phyloP scores from a whole-genome alignment of 441 rosid species.

The Capsella rubella region DNA sequence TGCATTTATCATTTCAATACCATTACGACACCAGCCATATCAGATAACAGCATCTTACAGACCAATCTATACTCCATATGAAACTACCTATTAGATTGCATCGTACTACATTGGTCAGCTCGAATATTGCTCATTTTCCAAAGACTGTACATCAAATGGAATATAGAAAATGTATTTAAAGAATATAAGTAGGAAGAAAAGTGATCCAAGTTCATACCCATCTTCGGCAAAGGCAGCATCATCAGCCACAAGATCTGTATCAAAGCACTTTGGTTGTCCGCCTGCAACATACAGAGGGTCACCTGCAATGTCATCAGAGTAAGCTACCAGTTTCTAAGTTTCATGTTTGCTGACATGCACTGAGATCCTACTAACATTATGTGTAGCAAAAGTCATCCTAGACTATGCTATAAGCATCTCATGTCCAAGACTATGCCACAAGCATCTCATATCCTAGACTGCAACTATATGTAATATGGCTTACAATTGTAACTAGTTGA shows the following conservation, averaged over 20 bases:
- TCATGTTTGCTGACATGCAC: constrained; percentile 24
- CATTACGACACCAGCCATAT: neutral
- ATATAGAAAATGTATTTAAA: constrained; percentile 12
- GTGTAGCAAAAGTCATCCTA: constrained; percentile 13
- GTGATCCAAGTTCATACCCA: constrained; percentile 57
- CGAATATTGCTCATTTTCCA: neutral
- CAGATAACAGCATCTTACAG: neutral
- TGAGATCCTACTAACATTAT: neutral
- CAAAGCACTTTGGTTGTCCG: constrained; percentile 69
- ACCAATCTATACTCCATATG: constrained; percentile 10
- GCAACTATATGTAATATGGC: neutral
- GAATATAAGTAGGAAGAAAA: constrained; percentile 8
- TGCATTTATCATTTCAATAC: constrained; percentile 6
- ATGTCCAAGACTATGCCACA: constrained; percentile 12
- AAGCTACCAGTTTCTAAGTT: constrained; percentile 16
- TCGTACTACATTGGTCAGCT: constrained; percentile 1
- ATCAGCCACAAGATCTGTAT: constrained; percentile 61
- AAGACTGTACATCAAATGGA: neutral
- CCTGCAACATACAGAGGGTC: constrained; percentile 83
- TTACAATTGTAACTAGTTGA: neutral
- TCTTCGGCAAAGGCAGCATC: constrained; percentile 66
- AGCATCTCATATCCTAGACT: constrained; percentile 18
- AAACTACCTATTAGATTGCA: constrained; percentile 2
- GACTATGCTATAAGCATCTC: neutral
- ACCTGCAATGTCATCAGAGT: constrained; percentile 53